Base-by-base conservation (phyloP, 2,329 filamentous ascomycete genomes). In the Sporothrix variecibatus region DNA sequence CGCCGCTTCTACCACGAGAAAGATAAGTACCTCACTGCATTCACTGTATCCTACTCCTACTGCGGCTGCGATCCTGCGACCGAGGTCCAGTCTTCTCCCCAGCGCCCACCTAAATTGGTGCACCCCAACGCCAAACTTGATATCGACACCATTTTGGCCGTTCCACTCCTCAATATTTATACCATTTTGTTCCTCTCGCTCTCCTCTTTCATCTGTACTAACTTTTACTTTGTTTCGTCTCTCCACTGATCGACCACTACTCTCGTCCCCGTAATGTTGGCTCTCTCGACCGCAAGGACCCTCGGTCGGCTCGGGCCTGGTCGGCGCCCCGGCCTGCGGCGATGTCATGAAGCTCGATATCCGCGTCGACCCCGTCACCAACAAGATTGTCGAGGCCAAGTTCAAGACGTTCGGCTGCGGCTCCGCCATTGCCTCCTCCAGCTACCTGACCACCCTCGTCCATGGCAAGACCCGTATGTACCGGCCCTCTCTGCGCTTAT, bases 351-450 rank as follows among this genome's bases (percentile, higher is more conserved):
- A 96, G 84, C 88, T 97, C 46, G 93, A 97, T 86, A 97, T 97
- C 84, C 92, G 94, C 75, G 95, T 98, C 79, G 94, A 98, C 84
- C 93, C 93, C 77, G 88, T 92, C 79, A 94, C 91, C 80, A 93
- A 96, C 82, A 95, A 91, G 78, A 98, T 98, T 82, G 91, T 91
- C 79, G 95, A 98, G 79, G 95, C 97, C 82, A 96, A 97, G 85
- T 98, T 98, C 90, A 98, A 98, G 91, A 98, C 95, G 0, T 98
- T 98, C 81, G 95, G 95, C 60, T 98, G 95, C 82, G 95, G 95
- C 73, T 94, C 92, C 40, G 96, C 96, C 77, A 99, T 99, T 83
- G 96, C 96, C 60, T 95, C 93, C 77, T 97, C 93, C 75, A 96
- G 93, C 81, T 99, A 99, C 82, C 85, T 99, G 79, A 99, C 96